Evolutionary conservation across 2,329 filamentous ascomycete species (phyloP).

Genomic region (Boeremia lycopersici): DNA sequence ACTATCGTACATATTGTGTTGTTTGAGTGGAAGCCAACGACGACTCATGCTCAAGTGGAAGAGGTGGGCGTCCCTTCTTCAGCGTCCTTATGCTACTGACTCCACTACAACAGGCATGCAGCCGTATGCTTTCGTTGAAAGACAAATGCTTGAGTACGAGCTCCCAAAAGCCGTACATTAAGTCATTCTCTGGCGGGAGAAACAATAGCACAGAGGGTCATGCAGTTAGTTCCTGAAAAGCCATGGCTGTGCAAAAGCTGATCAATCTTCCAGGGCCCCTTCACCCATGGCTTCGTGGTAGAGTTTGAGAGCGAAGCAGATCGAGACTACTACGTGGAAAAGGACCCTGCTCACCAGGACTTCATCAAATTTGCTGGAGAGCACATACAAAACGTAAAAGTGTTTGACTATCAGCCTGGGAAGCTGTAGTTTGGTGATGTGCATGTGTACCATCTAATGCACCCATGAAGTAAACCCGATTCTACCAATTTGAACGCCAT

Average conservation of each 20-base stretch:
- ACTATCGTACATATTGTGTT: conserved; percentile 71
- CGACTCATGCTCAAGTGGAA: conserved; percentile 57
- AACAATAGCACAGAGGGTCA: conserved; percentile 67
- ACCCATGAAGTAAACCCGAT: not conserved
- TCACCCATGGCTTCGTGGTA: conserved; percentile 72
- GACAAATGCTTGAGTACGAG: conserved; percentile 65
- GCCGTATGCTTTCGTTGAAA: conserved; percentile 62
- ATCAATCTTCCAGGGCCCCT: conserved; percentile 54
- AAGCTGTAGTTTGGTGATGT: conserved; percentile 10
- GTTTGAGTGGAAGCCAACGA: conserved; percentile 66
- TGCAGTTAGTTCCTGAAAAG: conserved; percentile 54
- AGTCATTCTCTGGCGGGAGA: conserved; percentile 61
- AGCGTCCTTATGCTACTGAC: conserved; percentile 5
- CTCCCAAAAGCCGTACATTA: conserved; percentile 66
- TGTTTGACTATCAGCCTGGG: conserved; percentile 66
- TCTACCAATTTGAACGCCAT: conserved; percentile 22
- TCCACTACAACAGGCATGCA: conserved; percentile 55
- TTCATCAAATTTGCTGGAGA: conserved; percentile 61
- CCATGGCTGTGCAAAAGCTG: not conserved
- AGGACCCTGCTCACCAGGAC: conserved; percentile 67
- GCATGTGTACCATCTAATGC: conserved; percentile 12
- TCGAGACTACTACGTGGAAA: conserved; percentile 69
- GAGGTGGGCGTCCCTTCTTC: conserved; percentile 52
- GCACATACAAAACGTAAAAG: conserved; percentile 60
- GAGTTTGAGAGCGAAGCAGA: conserved; percentile 70